Conservation (phyloP, 148 eudicot genomes). For the Vaccinium myrtillus region DNA sequence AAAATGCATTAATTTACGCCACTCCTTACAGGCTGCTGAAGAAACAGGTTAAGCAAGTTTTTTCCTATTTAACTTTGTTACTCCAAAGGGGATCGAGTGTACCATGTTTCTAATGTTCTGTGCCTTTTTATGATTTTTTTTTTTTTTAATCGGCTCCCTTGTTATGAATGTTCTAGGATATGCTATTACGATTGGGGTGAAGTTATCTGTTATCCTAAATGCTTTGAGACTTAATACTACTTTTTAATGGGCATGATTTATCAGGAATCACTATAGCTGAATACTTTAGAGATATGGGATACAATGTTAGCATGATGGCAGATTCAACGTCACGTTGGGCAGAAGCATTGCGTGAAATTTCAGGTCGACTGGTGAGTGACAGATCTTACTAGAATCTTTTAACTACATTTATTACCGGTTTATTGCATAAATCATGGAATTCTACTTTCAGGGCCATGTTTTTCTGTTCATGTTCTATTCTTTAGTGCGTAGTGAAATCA, state of each 20-base stretch:
- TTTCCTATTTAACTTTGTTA: background rate
- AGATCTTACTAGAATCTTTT: background rate
- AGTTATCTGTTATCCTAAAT: background rate
- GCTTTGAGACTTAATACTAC: slow-evolving; percentile 11
- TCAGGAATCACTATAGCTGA: slow-evolving; percentile 97
- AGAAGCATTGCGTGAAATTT: slow-evolving; percentile 99
- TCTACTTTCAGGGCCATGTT: background rate
- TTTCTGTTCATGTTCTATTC: background rate
- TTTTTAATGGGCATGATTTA: background rate
- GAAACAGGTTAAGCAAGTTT: background rate
- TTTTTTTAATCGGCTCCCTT: too few relatives aligned
- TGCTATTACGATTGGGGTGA: too few relatives aligned
- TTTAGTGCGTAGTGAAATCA: background rate
- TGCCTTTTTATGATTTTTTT: background rate
- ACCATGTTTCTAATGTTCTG: background rate
- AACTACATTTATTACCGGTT: background rate
- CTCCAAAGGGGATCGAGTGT: background rate
- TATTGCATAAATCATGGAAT: background rate
- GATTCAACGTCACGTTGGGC: slow-evolving; percentile 99
- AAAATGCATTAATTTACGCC: background rate
- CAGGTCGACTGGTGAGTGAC: slow-evolving; percentile 86
- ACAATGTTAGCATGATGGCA: slow-evolving; percentile 99
- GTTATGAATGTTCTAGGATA: too few relatives aligned
- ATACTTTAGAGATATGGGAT: slow-evolving; percentile 98
- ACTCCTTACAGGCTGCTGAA: background rate